Percentiles rank a stretch among this genome's conserved stretches.
These are phyloP conservation scores for Crithidia expoeki DNA, from an alignment of 208 protist species.

Conservation along the genomic window DNA sequence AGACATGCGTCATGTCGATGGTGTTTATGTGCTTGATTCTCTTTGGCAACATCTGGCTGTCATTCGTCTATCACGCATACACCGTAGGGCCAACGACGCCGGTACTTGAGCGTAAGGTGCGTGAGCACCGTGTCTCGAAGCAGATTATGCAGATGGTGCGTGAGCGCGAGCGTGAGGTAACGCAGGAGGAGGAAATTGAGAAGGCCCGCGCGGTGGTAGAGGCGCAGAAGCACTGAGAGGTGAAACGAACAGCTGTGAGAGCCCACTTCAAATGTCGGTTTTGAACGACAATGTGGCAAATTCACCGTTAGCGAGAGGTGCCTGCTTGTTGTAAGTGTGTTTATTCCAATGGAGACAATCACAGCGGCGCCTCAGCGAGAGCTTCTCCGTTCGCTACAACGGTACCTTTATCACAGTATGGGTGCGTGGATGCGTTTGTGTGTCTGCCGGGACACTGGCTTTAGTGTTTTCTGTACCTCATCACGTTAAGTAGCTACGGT, in stretches of 20 bases:
- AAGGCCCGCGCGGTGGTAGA: slow-evolving; percentile 63
- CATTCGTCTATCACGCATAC: slow-evolving; percentile 92
- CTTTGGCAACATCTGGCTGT: slow-evolving; percentile 86
- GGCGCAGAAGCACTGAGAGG: slow-evolving; percentile 51
- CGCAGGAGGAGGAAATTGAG: slow-evolving; percentile 67
- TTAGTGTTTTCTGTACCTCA: background rate
- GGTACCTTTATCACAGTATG: background rate
- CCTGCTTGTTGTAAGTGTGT: no score
- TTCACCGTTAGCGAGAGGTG: no score
- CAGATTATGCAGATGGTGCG: slow-evolving; percentile 93
- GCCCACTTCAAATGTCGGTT: background rate
- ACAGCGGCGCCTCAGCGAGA: no score
- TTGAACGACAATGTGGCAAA: background rate
- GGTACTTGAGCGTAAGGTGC: slow-evolving; percentile 89
- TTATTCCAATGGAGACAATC: no score
- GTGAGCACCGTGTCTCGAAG: slow-evolving; percentile 89
- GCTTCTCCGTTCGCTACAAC: no score
- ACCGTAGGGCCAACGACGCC: slow-evolving; percentile 84
- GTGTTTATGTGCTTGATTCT: slow-evolving; percentile 80
- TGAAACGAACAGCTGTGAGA: background rate
- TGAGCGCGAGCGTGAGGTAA: slow-evolving; percentile 79
- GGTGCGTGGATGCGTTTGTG: background rate
- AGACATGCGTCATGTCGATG: slow-evolving; percentile 87
- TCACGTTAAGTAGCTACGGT: background rate
- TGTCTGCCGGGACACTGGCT: background rate